phyloP scores from a whole-genome alignment of 2,329 filamentous ascomycete species.

The Dryadomyces sulphureus region DNA sequence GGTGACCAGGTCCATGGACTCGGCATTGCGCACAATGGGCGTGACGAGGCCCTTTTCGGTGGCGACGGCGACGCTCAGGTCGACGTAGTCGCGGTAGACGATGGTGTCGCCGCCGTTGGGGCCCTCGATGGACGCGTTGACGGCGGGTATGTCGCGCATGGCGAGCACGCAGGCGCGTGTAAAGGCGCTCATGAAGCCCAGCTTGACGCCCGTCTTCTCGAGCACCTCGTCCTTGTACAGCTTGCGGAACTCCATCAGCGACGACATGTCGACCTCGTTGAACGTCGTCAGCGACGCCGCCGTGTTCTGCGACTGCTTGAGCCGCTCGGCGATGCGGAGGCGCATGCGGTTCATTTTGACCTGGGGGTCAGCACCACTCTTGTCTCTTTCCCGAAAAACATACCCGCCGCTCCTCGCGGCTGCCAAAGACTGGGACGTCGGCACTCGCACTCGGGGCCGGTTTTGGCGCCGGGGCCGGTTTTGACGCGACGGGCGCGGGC shows the following conservation, averaged over 20 bases:
- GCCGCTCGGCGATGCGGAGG: conserved; percentile 85
- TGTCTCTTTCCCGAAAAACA: conserved; percentile 23
- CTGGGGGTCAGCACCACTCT: conserved; percentile 24
- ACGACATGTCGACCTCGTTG: conserved; percentile 99
- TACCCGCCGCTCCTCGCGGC: conserved; percentile 78
- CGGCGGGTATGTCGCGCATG: conserved; percentile 85
- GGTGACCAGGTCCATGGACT: conserved; percentile 71
- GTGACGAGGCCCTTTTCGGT: conserved; percentile 97
- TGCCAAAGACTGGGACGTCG: conserved; percentile 40
- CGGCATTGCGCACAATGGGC: conserved; percentile 86
- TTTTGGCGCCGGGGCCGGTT: too few species aligned
- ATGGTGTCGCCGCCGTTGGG: conserved; percentile 92
- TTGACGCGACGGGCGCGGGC: too few species aligned
- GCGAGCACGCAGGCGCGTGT: conserved; percentile 78
- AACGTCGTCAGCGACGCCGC: conserved; percentile 95
- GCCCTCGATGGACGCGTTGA: conserved; percentile 95
- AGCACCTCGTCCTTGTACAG: conserved; percentile 92
- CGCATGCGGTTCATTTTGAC: conserved; percentile 99
- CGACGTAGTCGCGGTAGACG: conserved; percentile 95
- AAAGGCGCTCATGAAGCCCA: conserved; percentile 99
- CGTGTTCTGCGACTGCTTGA: conserved; percentile 99
- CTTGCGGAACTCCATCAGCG: conserved; percentile 92
- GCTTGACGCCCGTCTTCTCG: conserved; percentile 92
- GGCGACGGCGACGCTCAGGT: conserved; percentile 92
- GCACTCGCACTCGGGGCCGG: conserved; percentile 23